A percentile compares a stretch with the other conserved stretches of the same genome.
Conservation (phyloP, 352 stramenopile species). For the Phytophthora melonis region DNA sequence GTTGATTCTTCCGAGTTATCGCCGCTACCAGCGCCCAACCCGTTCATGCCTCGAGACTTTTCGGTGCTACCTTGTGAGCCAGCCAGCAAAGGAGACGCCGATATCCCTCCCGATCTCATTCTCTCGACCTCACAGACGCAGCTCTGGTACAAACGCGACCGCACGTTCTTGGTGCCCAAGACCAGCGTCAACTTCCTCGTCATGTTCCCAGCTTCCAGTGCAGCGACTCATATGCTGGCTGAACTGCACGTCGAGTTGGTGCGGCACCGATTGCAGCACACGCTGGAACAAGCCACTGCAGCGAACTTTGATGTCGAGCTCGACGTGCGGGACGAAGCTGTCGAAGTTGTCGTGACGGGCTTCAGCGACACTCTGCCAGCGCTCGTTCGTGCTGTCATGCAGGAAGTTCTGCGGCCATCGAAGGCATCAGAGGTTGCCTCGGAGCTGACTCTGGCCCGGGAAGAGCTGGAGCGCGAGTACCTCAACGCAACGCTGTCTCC, state of each 20-base stretch:
- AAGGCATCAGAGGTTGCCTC: constrained; percentile 37
- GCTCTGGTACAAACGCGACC: constrained; percentile 83
- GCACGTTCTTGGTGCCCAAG: constrained; percentile 71
- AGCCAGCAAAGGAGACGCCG: not conserved
- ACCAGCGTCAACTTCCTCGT: constrained; percentile 76
- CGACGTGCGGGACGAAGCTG: constrained; percentile 65
- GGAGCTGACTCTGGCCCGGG: constrained; percentile 58
- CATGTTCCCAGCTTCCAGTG: constrained; percentile 61
- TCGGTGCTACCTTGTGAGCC: constrained; percentile 47
- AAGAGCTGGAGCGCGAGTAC: constrained; percentile 75
- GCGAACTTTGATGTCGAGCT: constrained; percentile 69
- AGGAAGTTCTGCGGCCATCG: constrained; percentile 45
- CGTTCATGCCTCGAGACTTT: constrained; percentile 77
- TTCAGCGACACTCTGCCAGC: constrained; percentile 76
- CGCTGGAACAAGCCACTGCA: constrained; percentile 67
- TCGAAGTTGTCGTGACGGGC: constrained; percentile 72
- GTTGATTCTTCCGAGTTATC: not conserved
- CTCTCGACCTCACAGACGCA: constrained; percentile 52
- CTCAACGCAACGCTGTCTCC: constrained; percentile 76
- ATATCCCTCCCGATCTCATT: constrained; percentile 47
- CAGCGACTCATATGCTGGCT: constrained; percentile 60
- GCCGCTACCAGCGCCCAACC: constrained; percentile 51
- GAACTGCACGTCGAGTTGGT: constrained; percentile 78
- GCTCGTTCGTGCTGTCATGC: constrained; percentile 61
- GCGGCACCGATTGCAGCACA: constrained; percentile 72